A percentile compares a stretch with the other conserved stretches of the same genome.
Conservation (phyloP, 2,329 filamentous ascomycete species). For the Plectosphaerella sp. region DNA sequence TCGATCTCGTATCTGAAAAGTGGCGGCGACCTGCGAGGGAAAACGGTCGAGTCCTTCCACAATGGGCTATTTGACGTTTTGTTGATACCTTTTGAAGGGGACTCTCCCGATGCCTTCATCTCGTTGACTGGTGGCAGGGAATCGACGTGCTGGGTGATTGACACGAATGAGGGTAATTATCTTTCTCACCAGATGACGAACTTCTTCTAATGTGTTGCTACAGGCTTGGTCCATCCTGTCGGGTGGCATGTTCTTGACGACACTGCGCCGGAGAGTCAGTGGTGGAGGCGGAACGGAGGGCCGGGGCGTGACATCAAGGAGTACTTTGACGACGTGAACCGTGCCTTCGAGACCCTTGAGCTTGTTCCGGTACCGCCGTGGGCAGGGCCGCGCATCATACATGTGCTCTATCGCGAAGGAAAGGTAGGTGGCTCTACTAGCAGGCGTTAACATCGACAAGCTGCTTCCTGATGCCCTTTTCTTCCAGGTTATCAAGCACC, state of each 20-base stretch:
- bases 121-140: neutral
- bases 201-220: neutral
- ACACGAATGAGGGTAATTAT: neutral
- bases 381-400: neutral
- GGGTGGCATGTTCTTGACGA: neutral
- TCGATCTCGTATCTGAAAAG: constrained; percentile 2
- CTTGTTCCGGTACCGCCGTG: neutral
- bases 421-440: neutral
- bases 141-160: neutral
- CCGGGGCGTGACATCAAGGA: neutral
- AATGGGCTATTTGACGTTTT: neutral
- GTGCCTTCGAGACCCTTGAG: neutral
- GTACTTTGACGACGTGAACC: neutral
- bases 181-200: neutral
- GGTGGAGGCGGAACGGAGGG: neutral
- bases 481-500: neutral
- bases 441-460: neutral
- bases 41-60: neutral
- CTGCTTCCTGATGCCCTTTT: neutral
- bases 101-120: neutral
- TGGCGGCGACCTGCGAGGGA: neutral
- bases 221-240: neutral
- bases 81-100: neutral
- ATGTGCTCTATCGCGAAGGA: neutral
- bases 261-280: neutral